phyloP scores from a whole-genome alignment of 2,329 filamentous ascomycete species.

The Trichoderma sp. region DNA sequence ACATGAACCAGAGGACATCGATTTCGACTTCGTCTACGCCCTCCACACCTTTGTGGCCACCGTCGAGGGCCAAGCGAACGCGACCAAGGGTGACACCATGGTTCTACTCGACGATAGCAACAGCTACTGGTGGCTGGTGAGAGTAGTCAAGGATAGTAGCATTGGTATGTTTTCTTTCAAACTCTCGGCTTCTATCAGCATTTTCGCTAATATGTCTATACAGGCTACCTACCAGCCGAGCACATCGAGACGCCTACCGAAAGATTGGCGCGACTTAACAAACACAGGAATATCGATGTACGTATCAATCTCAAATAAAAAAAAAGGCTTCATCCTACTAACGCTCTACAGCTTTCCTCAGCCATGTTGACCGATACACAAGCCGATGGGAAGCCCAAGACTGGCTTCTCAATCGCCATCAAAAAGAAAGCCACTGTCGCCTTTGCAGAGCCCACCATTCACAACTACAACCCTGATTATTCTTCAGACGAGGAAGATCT shows the following conservation, averaged over 20 bases:
- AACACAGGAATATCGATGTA: slow-evolving; percentile 97
- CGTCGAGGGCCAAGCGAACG: slow-evolving; percentile 97
- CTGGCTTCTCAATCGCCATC: slow-evolving; percentile 71
- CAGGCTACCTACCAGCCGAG: slow-evolving; percentile 93
- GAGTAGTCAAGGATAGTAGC: slow-evolving; percentile 95
- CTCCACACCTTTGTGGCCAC: slow-evolving; percentile 97
- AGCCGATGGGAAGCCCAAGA: slow-evolving; percentile 70
- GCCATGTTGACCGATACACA: slow-evolving; percentile 64
- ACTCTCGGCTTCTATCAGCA: not conserved
- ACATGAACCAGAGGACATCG: slow-evolving; percentile 95
- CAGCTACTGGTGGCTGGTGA: slow-evolving; percentile 99
- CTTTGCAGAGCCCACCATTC: slow-evolving; percentile 82
- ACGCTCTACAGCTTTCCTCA: slow-evolving; percentile 56
- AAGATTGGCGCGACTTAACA: slow-evolving; percentile 88
- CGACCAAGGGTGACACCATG: slow-evolving; percentile 98
- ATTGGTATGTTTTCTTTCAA: slow-evolving; percentile 62
- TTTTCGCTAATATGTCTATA: not conserved
- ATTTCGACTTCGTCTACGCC: slow-evolving; percentile 99
- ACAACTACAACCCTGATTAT: slow-evolving; percentile 86
- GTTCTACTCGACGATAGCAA: slow-evolving; percentile 97
- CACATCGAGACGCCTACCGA: slow-evolving; percentile 99
- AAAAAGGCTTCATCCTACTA: not conserved
- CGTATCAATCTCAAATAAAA: slow-evolving; percentile 40
- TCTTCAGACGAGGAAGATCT: slow-evolving; percentile 72
- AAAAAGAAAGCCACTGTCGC: slow-evolving; percentile 80